A percentile compares a stretch with the other conserved stretches of the same genome.
phyloP scores from a whole-genome alignment of 2,329 filamentous ascomycete species.

The Cladosporium phlei region DNA sequence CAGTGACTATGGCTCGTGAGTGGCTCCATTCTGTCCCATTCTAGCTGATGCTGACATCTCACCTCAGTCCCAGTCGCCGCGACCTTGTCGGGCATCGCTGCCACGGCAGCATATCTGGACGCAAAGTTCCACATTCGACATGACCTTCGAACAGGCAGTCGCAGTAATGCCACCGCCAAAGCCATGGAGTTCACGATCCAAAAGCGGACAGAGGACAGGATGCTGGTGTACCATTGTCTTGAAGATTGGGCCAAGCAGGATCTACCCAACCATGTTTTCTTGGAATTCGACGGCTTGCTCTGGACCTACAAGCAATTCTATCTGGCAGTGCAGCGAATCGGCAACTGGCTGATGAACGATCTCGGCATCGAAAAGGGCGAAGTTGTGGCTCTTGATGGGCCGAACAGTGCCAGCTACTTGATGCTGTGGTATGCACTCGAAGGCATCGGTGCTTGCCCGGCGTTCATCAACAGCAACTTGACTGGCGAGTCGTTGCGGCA shows the following conservation, averaged over 20 bases:
- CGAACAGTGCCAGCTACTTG: slow-evolving; percentile 33
- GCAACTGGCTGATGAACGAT: slow-evolving; percentile 64
- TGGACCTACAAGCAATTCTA: slow-evolving; percentile 73
- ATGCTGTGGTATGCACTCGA: slow-evolving; percentile 52
- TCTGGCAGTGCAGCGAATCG: slow-evolving; percentile 63
- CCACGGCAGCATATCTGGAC: slow-evolving; percentile 54
- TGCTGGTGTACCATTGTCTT: slow-evolving; percentile 25
- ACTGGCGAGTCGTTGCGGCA: slow-evolving; percentile 31
- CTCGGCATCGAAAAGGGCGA: slow-evolving; percentile 37
- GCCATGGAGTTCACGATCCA: slow-evolving; percentile 24
- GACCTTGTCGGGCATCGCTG: slow-evolving; percentile 25
- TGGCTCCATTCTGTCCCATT: too few relatives aligned
- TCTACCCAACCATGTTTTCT: slow-evolving; percentile 21
- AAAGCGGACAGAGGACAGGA: slow-evolving; percentile 15
- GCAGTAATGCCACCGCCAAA: slow-evolving; percentile 20
- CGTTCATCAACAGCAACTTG: slow-evolving; percentile 33
- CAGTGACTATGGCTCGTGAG: too few relatives aligned
- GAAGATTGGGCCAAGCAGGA: slow-evolving; percentile 23
- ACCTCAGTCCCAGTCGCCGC: too few relatives aligned
- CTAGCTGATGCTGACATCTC: too few relatives aligned
- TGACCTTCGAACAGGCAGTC: slow-evolving; percentile 45
- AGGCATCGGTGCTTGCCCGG: slow-evolving; percentile 39
- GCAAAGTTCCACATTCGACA: slow-evolving; percentile 64
- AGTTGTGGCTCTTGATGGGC: slow-evolving; percentile 32
- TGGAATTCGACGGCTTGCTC: slow-evolving; percentile 31